Conservation (phyloP, 306 rosid species). For the Casuarina glauca region DNA sequence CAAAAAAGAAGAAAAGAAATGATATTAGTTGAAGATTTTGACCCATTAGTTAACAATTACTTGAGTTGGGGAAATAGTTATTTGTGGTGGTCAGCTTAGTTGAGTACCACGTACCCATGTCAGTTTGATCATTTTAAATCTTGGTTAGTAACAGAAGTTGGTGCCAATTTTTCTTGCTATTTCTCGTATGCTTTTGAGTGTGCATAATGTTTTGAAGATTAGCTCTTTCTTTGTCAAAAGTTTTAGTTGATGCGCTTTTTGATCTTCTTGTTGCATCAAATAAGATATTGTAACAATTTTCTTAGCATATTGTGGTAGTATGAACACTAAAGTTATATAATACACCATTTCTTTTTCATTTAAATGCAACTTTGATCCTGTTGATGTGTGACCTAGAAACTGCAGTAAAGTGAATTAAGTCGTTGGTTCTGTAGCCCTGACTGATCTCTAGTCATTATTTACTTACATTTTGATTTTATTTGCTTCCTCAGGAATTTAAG, state of each 20-base stretch:
- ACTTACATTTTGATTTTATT: slow-evolving; percentile 6
- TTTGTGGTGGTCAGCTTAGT: not conserved
- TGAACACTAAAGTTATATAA: not conserved
- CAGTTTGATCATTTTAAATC: not conserved
- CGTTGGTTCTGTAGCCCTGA: slow-evolving; percentile 19
- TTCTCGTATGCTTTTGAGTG: not conserved
- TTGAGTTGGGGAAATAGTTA: not conserved
- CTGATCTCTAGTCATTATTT: slow-evolving; percentile 8
- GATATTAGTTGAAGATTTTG: not conserved
- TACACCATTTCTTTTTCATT: not conserved
- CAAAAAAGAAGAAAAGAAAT: not conserved
- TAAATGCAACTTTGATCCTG: not conserved
- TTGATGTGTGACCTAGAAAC: not conserved
- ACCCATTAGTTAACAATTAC: not conserved
- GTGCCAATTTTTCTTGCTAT: not conserved
- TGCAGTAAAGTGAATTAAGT: not conserved
- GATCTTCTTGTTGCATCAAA: not conserved
- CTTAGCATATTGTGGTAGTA: not conserved
- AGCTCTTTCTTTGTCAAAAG: too few relatives aligned
- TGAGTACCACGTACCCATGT: not conserved
- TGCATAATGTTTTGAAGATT: too few relatives aligned
- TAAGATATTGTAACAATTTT: not conserved
- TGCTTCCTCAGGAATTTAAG: slow-evolving; percentile 61
- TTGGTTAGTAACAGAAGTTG: not conserved
- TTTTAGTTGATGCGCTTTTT: not conserved